Evolutionary conservation across 257 asterid genomes (phyloP).

Genomic region (Anisodus acutangulus): DNA sequence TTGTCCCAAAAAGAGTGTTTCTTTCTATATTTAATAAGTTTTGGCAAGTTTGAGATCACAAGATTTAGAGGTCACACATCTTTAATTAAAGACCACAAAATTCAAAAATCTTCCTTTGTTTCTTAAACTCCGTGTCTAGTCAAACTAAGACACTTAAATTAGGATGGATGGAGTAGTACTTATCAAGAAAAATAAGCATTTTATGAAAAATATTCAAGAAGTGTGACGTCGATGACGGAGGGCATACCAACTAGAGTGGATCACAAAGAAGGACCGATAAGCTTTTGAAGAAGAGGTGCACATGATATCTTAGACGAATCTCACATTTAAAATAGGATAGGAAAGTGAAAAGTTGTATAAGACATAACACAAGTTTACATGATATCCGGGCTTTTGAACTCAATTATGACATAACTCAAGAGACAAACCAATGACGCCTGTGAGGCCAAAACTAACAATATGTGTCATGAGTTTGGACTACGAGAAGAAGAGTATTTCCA

Average conservation of each 20-base stretch:
- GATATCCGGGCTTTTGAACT: background rate
- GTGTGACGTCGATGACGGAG: background rate
- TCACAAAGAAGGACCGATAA: background rate
- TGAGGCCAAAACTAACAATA: background rate
- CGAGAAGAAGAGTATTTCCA: background rate
- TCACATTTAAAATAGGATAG: background rate
- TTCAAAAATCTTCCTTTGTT: too few relatives aligned
- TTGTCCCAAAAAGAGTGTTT: too few relatives aligned
- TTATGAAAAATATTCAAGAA: background rate
- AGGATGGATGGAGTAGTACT: background rate
- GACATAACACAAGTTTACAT: background rate
- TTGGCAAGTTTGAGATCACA: too few relatives aligned
- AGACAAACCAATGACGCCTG: fast-evolving
- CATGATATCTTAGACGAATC: background rate
- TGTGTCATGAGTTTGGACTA: fast-evolving
- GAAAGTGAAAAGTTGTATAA: background rate
- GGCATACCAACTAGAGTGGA: background rate
- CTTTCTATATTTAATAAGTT: too few relatives aligned
- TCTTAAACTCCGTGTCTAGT: too few relatives aligned
- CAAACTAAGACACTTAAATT: too few relatives aligned
- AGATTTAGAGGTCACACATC: too few relatives aligned
- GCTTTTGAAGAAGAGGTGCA: background rate
- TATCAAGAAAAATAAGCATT: background rate
- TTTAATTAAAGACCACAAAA: too few relatives aligned
- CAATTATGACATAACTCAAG: background rate